Evolutionary conservation across 2,329 filamentous ascomycete species (phyloP), one percentile per base, ranked within the genome.

Genomic region (Rhinocladiella similis): DNA sequence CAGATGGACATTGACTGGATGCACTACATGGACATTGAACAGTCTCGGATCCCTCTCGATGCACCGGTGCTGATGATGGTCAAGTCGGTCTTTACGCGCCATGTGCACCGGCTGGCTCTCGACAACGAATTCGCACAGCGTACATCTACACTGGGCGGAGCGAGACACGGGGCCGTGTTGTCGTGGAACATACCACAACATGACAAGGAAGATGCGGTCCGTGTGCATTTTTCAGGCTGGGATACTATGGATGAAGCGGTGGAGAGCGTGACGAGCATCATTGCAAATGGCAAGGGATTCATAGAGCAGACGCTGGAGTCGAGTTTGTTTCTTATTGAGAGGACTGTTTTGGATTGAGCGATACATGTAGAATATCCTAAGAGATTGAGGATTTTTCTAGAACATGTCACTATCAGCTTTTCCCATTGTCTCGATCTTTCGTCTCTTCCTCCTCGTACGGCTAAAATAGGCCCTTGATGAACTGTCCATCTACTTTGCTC

Each of bases 1-100:
- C 59, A 62, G 19, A 59, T 62, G 56, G 54, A 20, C 10, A 59
- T 62, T 27, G 46, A 48, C 27, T 62, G 59, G 59, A 62, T 62
- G 59, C 51, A 62, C 43, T 62, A 62, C 43, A 59, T 62, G 29
- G 53, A 62, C 43, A 45, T 59, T 12, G 59, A 59, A 7, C 59
- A 54, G 16, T 18, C 19, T 5, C 39, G 22, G 9, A 51, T 62
- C 20, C 59, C 56, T 4, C 19, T 59, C 41, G 16, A 57, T 20
- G 53, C 59, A 6, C 59, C 56, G 7, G 54, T 59, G 13, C 41
- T 62, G 18, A 50, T 53, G 12, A 50, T 62, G 6, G 18, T 57
- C 29, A 57, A 53, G 19, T 53, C 42, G 5, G 46, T 62, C 12
- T 50, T 50, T 3, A 53, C 46, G 29, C 41, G 59, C 6, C 33